A percentile compares a stretch with the other conserved stretches of the same genome.
Conservation (phyloP, 306 rosid genomes). For the Quercus berberidifolia region DNA sequence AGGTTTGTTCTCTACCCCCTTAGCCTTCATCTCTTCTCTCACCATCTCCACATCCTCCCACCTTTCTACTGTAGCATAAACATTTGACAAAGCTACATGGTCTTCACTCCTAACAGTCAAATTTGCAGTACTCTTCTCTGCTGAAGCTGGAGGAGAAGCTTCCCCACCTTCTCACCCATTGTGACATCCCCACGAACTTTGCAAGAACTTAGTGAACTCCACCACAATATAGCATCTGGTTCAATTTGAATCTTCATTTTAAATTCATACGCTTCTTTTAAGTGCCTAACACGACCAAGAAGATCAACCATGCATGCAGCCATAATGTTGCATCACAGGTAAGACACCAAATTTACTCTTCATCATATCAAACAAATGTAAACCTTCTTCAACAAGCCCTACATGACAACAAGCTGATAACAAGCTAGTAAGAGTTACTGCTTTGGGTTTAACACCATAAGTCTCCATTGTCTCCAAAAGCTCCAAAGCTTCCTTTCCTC, state of each 20-base stretch:
- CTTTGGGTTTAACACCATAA: constrained; percentile 56
- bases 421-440: constrained; percentile 44
- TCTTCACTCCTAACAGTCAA: constrained; percentile 51
- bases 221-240: constrained; percentile 63
- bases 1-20: constrained; percentile 47
- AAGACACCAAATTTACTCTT: constrained; percentile 37
- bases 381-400: constrained; percentile 60
- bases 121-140: constrained; percentile 13
- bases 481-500: constrained; percentile 52
- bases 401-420: constrained; percentile 70
- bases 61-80: constrained; percentile 68
- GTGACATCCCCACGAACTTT: constrained; percentile 53
- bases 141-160: constrained; percentile 45
- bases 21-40: constrained; percentile 58
- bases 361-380: constrained; percentile 44
- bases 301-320: constrained; percentile 58
- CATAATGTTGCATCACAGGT: constrained; percentile 59
- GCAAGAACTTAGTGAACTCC: constrained; percentile 69
- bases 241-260: constrained; percentile 41
- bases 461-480: constrained; percentile 52
- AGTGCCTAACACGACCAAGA: constrained; percentile 63
- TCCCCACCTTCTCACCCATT: constrained; percentile 83
- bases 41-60: constrained; percentile 66
- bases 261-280: constrained; percentile 55
- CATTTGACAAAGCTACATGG: constrained; percentile 69